Base-by-base conservation (phyloP, 805 yeast genomes). In the Geotrichum ghanense region DNA sequence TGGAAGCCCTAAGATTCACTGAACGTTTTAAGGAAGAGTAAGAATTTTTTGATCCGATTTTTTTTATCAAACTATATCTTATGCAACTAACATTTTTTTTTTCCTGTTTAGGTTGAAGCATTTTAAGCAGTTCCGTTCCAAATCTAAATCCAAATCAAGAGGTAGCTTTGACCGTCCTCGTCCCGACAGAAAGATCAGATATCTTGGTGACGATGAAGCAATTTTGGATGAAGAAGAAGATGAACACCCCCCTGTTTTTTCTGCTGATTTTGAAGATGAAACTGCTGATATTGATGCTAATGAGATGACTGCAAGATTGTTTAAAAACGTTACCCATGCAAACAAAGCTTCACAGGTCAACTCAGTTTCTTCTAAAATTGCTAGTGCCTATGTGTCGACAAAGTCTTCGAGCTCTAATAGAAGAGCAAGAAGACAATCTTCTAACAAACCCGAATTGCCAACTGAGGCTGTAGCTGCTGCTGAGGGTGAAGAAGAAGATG, bases 191-290 rank as follows among this genome's bases (percentile, higher is more conserved):
- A 31, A 24, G 17, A 26, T 35, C 31, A 45, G 22, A 25, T 22
- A 45, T 40, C 48, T 25, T 21, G 45, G 42, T 21, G 45, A 47
- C 5, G 41, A 35, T n/a, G 40, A 48, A 45, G 35, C 42, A 19
- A 40, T 41, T 41, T 25, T 41, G 26, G 49, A 48, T 40, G 50
- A 45, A 26, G 43, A 45, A 31, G 41, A 40, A 41, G 39, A 31
- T 26, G 40, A 9, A 9, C 31, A 25, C 9, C 37, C 50, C 25
- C 44, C 24, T 9, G 49, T 34, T 12, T 43, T 48, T 27, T 34
- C 44, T 16, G 45, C 42, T 19, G 48, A 43, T 42, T 45, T 39
- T n/a, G 49, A 48, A 37, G 53, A 49, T 22, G 50, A 31, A 31
- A 31, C 27, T 17, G 49, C 43, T 39, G 49, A 43, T 23, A 43